Evolutionary conservation across 768 basidiomycete genomes (phyloP).

Genomic region (Auriscalpium microsporum): DNA sequence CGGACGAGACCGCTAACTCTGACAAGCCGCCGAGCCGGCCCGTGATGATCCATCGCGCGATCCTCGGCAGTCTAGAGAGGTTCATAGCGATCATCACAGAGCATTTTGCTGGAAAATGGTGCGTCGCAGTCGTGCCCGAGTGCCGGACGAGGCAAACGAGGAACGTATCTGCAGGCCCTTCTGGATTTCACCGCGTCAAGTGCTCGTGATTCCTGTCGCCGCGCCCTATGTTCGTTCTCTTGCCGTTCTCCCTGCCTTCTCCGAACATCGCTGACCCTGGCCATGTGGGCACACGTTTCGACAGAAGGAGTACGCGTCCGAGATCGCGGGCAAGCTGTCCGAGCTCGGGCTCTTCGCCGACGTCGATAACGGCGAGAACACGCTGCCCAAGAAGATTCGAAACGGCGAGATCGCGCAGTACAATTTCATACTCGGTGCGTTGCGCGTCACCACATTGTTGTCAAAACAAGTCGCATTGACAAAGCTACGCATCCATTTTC

Average conservation of each 20-base stretch:
- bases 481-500: neutral
- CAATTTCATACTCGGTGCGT: slow-evolving; percentile 91
- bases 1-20: slow-evolving; percentile 55
- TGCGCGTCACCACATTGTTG: neutral
- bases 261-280: neutral
- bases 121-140: slow-evolving; percentile 16
- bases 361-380: slow-evolving; percentile 87
- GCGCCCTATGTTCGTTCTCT: slow-evolving; percentile 64
- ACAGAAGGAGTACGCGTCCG: slow-evolving; percentile 84
- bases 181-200: slow-evolving; percentile 96
- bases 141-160: neutral
- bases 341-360: slow-evolving; percentile 77
- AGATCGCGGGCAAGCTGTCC: slow-evolving; percentile 62
- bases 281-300: neutral
- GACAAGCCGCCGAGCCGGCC: slow-evolving; percentile 61
- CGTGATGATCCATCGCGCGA: slow-evolving; percentile 97
- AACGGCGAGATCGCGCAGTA: slow-evolving; percentile 97
- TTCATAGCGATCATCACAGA: slow-evolving; percentile 98
- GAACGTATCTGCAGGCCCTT: slow-evolving; percentile 61
- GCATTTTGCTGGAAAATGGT: slow-evolving; percentile 98
- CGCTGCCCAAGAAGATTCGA: slow-evolving; percentile 92
- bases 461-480: neutral
- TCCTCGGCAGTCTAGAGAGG: slow-evolving; percentile 86
- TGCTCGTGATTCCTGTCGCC: slow-evolving; percentile 90
- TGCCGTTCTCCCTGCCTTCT: neutral